A percentile compares a stretch with the other conserved stretches of the same genome.
Evolutionary conservation across 495 filamentous ascomycete species (phyloP).

Genomic region (Hypomontagnella monticulosa): DNA sequence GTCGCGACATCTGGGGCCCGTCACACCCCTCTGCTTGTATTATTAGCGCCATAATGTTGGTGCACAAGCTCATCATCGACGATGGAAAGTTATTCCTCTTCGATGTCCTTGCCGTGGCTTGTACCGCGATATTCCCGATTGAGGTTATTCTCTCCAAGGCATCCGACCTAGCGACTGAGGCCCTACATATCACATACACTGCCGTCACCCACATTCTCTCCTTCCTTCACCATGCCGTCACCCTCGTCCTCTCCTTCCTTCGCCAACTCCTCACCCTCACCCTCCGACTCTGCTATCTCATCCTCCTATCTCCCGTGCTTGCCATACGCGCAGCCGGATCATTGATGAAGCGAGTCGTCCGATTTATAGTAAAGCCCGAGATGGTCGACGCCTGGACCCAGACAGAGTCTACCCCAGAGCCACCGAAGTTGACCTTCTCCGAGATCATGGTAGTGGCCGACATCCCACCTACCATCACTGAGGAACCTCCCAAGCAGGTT

Average conservation of each 20-base stretch:
- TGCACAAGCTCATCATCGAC: neutral
- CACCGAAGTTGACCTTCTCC: neutral
- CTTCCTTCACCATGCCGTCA: neutral
- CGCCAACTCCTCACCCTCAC: neutral
- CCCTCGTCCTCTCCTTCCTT: neutral
- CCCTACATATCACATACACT: no score
- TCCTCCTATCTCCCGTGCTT: neutral
- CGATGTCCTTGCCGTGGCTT: neutral
- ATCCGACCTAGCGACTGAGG: no score
- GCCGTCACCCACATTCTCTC: neutral
- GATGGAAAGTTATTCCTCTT: neutral
- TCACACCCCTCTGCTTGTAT: neutral
- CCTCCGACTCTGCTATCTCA: neutral
- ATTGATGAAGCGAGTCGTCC: no score
- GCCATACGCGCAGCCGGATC: neutral
- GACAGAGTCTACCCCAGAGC: neutral
- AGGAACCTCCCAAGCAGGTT: no score
- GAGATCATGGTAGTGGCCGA: neutral
- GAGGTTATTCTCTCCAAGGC: neutral
- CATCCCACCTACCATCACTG: neutral
- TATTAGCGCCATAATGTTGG: neutral
- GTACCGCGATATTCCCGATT: neutral
- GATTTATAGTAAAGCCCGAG: neutral
- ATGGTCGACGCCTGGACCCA: constrained; percentile 1
- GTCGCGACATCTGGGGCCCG: constrained; percentile 2